Percentiles rank a stretch among this genome's conserved stretches.
phyloP scores from a whole-genome alignment of 2,329 filamentous ascomycete genomes.

The Aspergillus spinulosporus region DNA sequence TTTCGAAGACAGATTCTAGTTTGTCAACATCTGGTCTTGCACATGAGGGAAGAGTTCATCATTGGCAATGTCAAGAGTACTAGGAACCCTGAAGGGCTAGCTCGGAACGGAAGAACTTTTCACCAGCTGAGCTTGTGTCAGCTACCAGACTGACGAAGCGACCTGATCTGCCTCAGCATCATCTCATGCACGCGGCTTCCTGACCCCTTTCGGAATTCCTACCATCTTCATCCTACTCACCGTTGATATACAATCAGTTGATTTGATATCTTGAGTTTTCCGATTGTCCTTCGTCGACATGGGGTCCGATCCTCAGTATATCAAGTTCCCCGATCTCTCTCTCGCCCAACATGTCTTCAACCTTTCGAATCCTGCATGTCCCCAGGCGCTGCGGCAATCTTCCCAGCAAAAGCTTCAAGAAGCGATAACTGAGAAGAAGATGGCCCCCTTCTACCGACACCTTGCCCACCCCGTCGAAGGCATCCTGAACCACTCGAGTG shows the following conservation, averaged over 20 bases:
- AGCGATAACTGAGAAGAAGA: slow-evolving; percentile 64
- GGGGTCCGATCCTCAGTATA: slow-evolving; percentile 64
- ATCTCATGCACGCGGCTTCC: slow-evolving; percentile 19
- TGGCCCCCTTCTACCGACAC: slow-evolving; percentile 67
- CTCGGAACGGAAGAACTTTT: slow-evolving; percentile 34
- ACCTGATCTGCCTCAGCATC: slow-evolving; percentile 24
- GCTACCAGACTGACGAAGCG: slow-evolving; percentile 20
- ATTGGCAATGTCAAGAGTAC: background rate
- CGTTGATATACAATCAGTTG: background rate
- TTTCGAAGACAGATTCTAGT: no score
- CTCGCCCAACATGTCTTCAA: slow-evolving; percentile 69
- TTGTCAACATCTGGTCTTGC: no score
- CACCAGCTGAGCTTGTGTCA: slow-evolving; percentile 39
- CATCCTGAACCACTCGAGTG: slow-evolving; percentile 74
- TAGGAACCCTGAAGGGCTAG: background rate
- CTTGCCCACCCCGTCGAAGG: slow-evolving; percentile 69
- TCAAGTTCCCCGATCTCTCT: slow-evolving; percentile 63
- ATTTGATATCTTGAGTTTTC: slow-evolving; percentile 1
- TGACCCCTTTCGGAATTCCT: slow-evolving; percentile 21
- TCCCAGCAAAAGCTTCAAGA: slow-evolving; percentile 63
- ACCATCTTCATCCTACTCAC: slow-evolving; percentile 11
- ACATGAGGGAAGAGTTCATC: no score
- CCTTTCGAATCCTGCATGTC: slow-evolving; percentile 61
- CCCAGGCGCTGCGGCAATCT: slow-evolving; percentile 53
- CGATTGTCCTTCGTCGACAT: slow-evolving; percentile 47